These are phyloP conservation scores for Cadophora luteo-olivacea DNA, from an alignment of 2,329 filamentous ascomycete genomes.

Conservation along the genomic window DNA sequence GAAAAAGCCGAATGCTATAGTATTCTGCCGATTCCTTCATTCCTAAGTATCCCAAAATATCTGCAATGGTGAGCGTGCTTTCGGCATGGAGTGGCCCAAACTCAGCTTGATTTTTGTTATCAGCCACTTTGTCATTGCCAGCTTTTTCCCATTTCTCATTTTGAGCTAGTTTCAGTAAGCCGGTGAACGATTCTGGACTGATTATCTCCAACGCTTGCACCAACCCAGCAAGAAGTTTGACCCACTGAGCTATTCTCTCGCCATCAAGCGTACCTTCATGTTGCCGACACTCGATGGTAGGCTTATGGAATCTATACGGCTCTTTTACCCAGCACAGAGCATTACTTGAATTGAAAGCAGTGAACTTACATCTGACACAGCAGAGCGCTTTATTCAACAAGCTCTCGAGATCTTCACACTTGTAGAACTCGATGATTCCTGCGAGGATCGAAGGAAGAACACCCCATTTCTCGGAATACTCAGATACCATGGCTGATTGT, in stretches of 20 bases:
- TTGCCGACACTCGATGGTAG: slow-evolving; percentile 41
- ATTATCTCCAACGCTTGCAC: slow-evolving; percentile 20
- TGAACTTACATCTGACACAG: too few species aligned
- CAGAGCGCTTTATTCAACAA: not conserved
- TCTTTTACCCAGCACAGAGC: not conserved
- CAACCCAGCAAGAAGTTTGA: slow-evolving; percentile 28
- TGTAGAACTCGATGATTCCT: not conserved
- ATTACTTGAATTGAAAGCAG: not conserved
- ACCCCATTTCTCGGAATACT: not conserved
- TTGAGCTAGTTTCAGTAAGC: not conserved
- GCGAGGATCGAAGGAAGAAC: not conserved
- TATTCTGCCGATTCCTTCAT: not conserved
- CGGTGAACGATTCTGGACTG: not conserved
- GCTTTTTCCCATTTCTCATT: slow-evolving; percentile 20
- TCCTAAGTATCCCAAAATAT: slow-evolving; percentile 15
- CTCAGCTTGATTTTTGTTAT: not conserved
- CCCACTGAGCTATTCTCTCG: slow-evolving; percentile 31
- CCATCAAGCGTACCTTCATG: slow-evolving; percentile 37
- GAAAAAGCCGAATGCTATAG: not conserved
- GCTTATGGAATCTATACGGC: not conserved
- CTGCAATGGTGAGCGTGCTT: slow-evolving; percentile 11
- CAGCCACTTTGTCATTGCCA: not conserved
- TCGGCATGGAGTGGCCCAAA: slow-evolving; percentile 20
- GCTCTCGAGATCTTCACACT: not conserved
- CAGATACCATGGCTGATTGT: not conserved